Percentiles rank a stretch among this genome's conserved stretches.
Evolutionary conservation across 306 rosid species (phyloP).

Genomic region (Luffa aegyptiaca): DNA sequence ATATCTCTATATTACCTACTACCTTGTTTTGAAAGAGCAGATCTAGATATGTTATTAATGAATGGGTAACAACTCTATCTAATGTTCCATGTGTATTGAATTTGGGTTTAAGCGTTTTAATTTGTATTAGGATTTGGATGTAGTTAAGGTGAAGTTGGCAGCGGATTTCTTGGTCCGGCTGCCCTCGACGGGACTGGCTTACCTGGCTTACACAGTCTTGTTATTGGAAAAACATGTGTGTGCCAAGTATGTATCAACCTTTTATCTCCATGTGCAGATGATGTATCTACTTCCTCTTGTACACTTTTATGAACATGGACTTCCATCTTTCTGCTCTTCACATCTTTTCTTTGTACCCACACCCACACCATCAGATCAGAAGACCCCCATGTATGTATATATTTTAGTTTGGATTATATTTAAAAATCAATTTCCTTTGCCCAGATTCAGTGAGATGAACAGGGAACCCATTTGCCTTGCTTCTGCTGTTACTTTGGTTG

Average conservation of each 20-base stretch:
- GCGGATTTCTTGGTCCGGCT: conserved; percentile 5
- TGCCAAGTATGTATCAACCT: not conserved
- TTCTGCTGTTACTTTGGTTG: not conserved
- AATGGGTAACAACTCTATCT: conserved; percentile 15
- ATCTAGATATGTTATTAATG: conserved; percentile 40
- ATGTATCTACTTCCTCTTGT: conserved; percentile 10
- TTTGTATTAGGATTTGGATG: conserved; percentile 9
- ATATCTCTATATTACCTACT: conserved; percentile 35
- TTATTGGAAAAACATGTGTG: conserved; percentile 6
- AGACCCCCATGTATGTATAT: not conserved
- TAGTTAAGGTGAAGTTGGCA: conserved; percentile 9
- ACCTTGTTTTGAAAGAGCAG: conserved; percentile 39
- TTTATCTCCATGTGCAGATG: conserved; percentile 10
- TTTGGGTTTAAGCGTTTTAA: conserved; percentile 7
- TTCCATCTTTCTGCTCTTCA: not conserved
- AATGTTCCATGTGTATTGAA: conserved; percentile 21
- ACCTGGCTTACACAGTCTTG: conserved; percentile 7
- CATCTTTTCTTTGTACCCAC: not conserved
- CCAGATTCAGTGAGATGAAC: not conserved
- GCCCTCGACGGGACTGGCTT: not conserved
- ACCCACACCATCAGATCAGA: not conserved
- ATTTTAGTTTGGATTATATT: not conserved
- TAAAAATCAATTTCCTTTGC: not conserved
- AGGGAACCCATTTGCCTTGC: not conserved
- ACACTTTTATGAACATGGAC: conserved; percentile 1